Evolutionary conservation across 164 flowering plant species (phyloP), one percentile per base, ranked within the genome.

Genomic region (Houttuynia cordata): DNA sequence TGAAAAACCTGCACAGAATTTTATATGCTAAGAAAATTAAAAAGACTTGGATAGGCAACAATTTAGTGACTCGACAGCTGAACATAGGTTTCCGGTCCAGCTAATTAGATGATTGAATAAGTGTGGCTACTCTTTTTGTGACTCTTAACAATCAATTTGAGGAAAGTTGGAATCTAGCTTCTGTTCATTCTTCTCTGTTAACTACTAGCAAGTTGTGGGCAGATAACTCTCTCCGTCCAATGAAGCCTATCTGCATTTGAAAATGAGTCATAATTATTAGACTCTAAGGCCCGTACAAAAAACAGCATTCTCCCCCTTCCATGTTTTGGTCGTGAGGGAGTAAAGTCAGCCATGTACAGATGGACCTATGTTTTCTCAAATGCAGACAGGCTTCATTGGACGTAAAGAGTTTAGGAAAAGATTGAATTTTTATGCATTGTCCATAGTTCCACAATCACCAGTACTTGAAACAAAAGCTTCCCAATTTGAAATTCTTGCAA

Each of bases 1-100:
- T 22, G 85, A 74, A 60, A 80, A 81, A 25, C 92, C 95, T 85
- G 76, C 58, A 77, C 30, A 66, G 60, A 37, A 57, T 51, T 56
- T 18, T 2, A 51, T 20, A 18, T 56, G 24, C 8, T 45, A 24
- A 66, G 7, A 25, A 22, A 8, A 60, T n/a, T 47, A 24, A 45
- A 21, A 61, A 61, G 20, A 47, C 45, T 15, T 60, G 30, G 3
- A 58, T 34, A 20, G 18, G 23, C 25, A 8, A 6, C 21, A 58
- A 58, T 39, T 14, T 22, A 10, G 45, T 8, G 14, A 59, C 7
- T 42, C 5, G 30, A 8, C 42, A 24, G 4, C 25, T 8, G 12
- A 45, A 45, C 49, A 45, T 3, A 10, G 17, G 12, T 17, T 17
- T 30, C 37, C 37, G 37, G 37, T 30, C 6, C 6, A 30, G 37